These are phyloP conservation scores for Staphylotrichum longicolle DNA, from an alignment of 495 filamentous ascomycete genomes.

Conservation along the genomic window DNA sequence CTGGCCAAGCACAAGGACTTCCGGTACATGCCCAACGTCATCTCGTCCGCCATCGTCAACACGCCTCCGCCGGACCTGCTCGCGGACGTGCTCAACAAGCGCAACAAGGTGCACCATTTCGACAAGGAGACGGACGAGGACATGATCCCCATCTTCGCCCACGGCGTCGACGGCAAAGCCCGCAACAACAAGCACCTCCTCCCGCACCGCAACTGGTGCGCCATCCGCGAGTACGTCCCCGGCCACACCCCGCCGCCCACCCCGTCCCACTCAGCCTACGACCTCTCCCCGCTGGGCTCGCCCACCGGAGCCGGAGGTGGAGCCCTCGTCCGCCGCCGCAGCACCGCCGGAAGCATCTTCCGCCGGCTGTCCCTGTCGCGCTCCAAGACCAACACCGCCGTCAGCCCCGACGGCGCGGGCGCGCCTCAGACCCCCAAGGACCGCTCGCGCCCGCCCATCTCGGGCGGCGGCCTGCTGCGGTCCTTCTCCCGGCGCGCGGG, in stretches of 20 bases:
- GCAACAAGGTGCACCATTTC: slow-evolving; percentile 90
- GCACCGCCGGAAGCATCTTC: slow-evolving; percentile 27
- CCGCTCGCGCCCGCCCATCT: slow-evolving; percentile 36
- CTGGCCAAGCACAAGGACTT: slow-evolving; percentile 85
- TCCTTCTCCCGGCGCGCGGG: slow-evolving; percentile 41
- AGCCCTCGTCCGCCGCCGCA: neutral
- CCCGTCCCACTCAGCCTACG: slow-evolving; percentile 47
- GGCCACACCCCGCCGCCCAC: slow-evolving; percentile 70
- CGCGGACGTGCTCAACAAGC: slow-evolving; percentile 87
- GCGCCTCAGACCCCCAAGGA: slow-evolving; percentile 18
- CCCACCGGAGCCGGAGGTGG: slow-evolving; percentile 27
- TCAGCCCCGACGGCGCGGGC: slow-evolving; percentile 19
- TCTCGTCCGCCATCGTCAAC: slow-evolving; percentile 90
- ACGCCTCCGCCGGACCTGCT: slow-evolving; percentile 84
- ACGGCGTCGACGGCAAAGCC: slow-evolving; percentile 82
- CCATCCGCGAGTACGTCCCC: slow-evolving; percentile 77
- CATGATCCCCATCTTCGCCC: slow-evolving; percentile 88
- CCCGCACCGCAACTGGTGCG: slow-evolving; percentile 90
- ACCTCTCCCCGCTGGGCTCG: slow-evolving; percentile 33
- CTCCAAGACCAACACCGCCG: neutral
- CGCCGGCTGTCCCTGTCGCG: slow-evolving; percentile 36
- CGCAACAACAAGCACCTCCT: slow-evolving; percentile 91
- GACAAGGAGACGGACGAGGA: slow-evolving; percentile 85
- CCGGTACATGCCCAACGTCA: slow-evolving; percentile 88
- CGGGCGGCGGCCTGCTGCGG: slow-evolving; percentile 33